A percentile compares a stretch with the other conserved stretches of the same genome.
Conservation (phyloP, 1,139 yeast species). For the Lodderomyces elongisporus region DNA sequence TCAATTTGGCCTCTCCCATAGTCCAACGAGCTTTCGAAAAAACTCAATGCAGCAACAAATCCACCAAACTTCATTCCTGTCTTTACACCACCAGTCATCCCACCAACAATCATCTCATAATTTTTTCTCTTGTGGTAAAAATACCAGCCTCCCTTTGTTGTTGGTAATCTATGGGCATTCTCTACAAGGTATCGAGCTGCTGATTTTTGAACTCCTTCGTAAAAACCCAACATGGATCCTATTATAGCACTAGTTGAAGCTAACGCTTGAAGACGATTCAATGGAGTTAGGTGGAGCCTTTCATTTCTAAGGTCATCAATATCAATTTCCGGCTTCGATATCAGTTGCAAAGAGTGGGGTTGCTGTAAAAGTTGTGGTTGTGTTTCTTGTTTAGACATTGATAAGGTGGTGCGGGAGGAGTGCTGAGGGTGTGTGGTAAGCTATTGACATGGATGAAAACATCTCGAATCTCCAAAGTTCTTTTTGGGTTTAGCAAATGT, state of each 20-base stretch:
- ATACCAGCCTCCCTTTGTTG: constrained; percentile 82
- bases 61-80: constrained; percentile 42
- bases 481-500: no score
- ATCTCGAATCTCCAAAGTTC: no score
- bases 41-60: constrained; percentile 51
- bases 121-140: constrained; percentile 83
- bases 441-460: no score
- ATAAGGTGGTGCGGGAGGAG: no score
- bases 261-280: constrained; percentile 31
- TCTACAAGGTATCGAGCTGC: constrained; percentile 68
- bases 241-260: constrained; percentile 39
- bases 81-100: constrained; percentile 41
- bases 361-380: neutral
- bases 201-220: constrained; percentile 52
- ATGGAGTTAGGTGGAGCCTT: constrained; percentile 38
- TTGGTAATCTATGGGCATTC: constrained; percentile 78
- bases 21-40: constrained; percentile 61
- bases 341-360: no score
- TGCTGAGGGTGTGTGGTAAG: no score
- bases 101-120: constrained; percentile 61
- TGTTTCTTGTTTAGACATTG: constrained; percentile 1
- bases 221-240: constrained; percentile 64
- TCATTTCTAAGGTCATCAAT: constrained; percentile 22
- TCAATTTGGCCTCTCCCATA: constrained; percentile 48
- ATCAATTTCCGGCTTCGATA: neutral